Evolutionary conservation across 2,329 filamentous ascomycete species (phyloP).

Genomic region (Beauveria rudraprayagi): DNA sequence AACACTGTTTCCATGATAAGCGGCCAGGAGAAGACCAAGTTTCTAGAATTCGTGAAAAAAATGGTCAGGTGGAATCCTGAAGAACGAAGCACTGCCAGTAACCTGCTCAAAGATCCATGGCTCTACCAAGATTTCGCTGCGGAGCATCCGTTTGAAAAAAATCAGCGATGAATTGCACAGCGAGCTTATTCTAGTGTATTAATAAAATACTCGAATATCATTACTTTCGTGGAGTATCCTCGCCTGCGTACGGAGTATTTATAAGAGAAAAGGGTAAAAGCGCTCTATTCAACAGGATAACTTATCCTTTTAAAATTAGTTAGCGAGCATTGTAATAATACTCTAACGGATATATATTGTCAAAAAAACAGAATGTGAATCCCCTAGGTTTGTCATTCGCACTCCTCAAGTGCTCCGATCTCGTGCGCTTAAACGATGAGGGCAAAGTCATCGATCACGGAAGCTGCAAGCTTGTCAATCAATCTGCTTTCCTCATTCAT

Average conservation of each 20-base stretch:
- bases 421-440: slow-evolving; percentile 56
- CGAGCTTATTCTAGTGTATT: too few relatives aligned
- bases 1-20: background rate
- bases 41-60: background rate
- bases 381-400: slow-evolving; percentile 57
- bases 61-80: background rate
- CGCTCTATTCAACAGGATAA: too few relatives aligned
- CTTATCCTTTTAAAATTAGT: too few relatives aligned
- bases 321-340: too few relatives aligned
- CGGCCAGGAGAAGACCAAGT: background rate
- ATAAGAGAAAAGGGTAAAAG: too few relatives aligned
- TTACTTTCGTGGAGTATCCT: too few relatives aligned
- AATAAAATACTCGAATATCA: too few relatives aligned
- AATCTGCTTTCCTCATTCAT: slow-evolving; percentile 22
- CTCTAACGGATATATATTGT: too few relatives aligned
- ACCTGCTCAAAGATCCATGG: background rate
- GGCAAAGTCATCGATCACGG: slow-evolving; percentile 59
- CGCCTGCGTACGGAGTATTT: too few relatives aligned
- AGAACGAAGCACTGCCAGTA: background rate
- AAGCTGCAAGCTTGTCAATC: slow-evolving; percentile 23
- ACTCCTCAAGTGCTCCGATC: slow-evolving; percentile 53
- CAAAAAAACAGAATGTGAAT: slow-evolving; percentile 36
- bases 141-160: too few relatives aligned
- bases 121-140: background rate
- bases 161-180: too few relatives aligned